phyloP scores from a whole-genome alignment of 2,329 filamentous ascomycete genomes.

The Clarireedia paspali region DNA sequence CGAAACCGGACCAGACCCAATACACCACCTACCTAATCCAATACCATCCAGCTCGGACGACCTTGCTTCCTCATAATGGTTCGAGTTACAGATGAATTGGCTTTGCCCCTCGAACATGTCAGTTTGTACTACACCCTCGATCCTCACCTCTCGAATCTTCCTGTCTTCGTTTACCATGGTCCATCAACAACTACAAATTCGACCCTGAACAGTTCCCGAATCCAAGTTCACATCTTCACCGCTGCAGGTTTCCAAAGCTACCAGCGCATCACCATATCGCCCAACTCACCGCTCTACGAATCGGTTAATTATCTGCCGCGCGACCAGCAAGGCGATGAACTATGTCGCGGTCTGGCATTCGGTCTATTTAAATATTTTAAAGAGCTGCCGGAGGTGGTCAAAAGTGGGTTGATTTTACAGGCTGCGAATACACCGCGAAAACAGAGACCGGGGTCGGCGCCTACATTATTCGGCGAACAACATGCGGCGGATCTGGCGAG shows the following conservation, averaged over 20 bases:
- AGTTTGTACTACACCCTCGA: conserved; percentile 87
- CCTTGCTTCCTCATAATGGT: conserved; percentile 58
- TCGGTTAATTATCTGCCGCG: conserved; percentile 85
- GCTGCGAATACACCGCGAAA: conserved; percentile 37
- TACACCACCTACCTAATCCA: conserved; percentile 10
- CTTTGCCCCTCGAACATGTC: conserved; percentile 72
- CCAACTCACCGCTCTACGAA: conserved; percentile 82
- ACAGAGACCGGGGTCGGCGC: conserved; percentile 50
- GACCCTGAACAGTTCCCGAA: conserved; percentile 80
- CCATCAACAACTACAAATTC: conserved; percentile 84
- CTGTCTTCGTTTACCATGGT: conserved; percentile 86
- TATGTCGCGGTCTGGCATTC: conserved; percentile 85
- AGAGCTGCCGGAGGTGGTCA: conserved; percentile 73
- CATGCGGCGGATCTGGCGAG: conserved; percentile 88
- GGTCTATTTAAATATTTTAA: conserved; percentile 90
- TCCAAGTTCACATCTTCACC: conserved; percentile 88
- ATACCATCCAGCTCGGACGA: conserved; percentile 19
- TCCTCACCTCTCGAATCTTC: conserved; percentile 69
- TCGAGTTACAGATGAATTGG: conserved; percentile 68
- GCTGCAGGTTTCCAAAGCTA: conserved; percentile 86
- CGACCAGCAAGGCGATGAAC: conserved; percentile 91
- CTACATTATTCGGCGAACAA: conserved; percentile 71
- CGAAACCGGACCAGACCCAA: neutral
- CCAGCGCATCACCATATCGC: conserved; percentile 84
- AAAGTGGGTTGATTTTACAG: conserved; percentile 55